These are phyloP conservation scores for Rhodotorula sp. DNA, from an alignment of 1,284 basidiomycete genomes.

Conservation along the genomic window DNA sequence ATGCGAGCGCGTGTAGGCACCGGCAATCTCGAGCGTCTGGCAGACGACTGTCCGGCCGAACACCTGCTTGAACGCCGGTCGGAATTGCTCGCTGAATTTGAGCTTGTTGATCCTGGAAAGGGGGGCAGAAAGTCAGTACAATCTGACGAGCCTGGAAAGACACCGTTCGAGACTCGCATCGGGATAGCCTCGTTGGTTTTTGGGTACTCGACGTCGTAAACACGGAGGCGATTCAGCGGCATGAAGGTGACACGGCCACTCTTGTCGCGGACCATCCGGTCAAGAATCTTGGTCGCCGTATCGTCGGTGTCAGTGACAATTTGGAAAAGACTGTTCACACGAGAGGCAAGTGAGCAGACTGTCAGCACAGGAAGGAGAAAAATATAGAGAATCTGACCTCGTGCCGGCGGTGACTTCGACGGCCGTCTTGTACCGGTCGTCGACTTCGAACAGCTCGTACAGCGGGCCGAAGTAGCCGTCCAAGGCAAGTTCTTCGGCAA, in stretches of 20 bases:
- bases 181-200: conserved; percentile 83
- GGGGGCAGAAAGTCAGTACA: not conserved
- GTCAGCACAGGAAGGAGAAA: too few species aligned
- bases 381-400: too few species aligned
- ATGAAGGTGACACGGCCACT: conserved; percentile 96
- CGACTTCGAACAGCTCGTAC: conserved; percentile 88
- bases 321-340: conserved; percentile 74
- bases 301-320: conserved; percentile 95
- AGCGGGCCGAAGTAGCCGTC: conserved; percentile 84
- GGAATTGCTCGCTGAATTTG: conserved; percentile 66
- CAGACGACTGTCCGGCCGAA: conserved; percentile 98
- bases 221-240: conserved; percentile 93
- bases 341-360: not conserved
- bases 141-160: not conserved
- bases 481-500: conserved; percentile 70
- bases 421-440: conserved; percentile 89
- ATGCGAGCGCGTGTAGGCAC: conserved; percentile 91
- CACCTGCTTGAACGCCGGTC: conserved; percentile 92
- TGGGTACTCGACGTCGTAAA: conserved; percentile 63
- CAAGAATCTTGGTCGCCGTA: conserved; percentile 81
- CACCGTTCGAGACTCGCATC: conserved; percentile 39
- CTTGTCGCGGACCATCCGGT: conserved; percentile 87
- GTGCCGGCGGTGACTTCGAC: conserved; percentile 93
- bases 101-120: conserved; percentile 62
- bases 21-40: conserved; percentile 83